Percentiles rank a stretch among this genome's conserved stretches.
These are phyloP conservation scores for Alternaria consortialis DNA, from an alignment of 2,329 filamentous ascomycete species.

Conservation along the genomic window DNA sequence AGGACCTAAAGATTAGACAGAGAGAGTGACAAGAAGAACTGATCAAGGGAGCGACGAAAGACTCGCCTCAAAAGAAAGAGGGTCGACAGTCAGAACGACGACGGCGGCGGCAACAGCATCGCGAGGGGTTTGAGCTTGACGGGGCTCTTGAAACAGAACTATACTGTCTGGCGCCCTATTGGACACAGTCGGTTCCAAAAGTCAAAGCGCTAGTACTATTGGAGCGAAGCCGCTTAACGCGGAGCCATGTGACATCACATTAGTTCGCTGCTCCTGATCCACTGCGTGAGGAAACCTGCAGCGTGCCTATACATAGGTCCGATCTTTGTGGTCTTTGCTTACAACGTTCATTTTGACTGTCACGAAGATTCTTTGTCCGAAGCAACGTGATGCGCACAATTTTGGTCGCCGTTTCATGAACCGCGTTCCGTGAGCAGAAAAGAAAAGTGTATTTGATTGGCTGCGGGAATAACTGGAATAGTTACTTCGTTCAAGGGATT, in stretches of 20 bases:
- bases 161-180: slow-evolving; percentile 21
- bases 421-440: neutral
- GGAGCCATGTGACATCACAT: slow-evolving; percentile 16
- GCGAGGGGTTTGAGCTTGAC: slow-evolving; percentile 28
- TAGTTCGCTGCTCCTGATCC: slow-evolving; percentile 11
- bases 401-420: neutral
- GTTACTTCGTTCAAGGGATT: neutral
- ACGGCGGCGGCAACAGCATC: slow-evolving; percentile 21
- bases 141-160: slow-evolving; percentile 28
- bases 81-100: slow-evolving; percentile 18
- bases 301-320: neutral
- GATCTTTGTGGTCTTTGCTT: neutral
- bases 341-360: neutral
- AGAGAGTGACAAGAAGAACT: slow-evolving; percentile 46
- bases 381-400: neutral
- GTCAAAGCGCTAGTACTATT: slow-evolving; percentile 16
- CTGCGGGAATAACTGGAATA: neutral
- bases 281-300: slow-evolving; percentile 1
- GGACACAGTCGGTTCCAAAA: slow-evolving; percentile 16
- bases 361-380: neutral
- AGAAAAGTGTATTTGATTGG: neutral
- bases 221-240: slow-evolving; percentile 20
- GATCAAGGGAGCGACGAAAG: slow-evolving; percentile 40
- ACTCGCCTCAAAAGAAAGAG: slow-evolving; percentile 40
- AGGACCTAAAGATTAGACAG: slow-evolving; percentile 39